Conservation (phyloP, 768 basidiomycete species). For the Boletus subcaerulescens region DNA sequence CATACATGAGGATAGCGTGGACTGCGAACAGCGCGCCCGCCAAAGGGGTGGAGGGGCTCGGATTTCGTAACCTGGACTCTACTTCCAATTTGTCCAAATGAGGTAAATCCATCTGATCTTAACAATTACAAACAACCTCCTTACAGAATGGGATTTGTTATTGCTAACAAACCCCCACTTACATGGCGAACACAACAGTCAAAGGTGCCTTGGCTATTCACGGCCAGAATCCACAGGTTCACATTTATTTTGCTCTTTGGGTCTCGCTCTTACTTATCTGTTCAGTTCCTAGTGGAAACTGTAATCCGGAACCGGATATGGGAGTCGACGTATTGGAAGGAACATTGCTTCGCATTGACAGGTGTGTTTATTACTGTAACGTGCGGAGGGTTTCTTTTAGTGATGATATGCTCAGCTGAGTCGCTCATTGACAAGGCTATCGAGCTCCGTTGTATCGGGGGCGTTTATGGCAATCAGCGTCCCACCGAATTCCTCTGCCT, state of each 20-base stretch:
- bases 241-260: not conserved
- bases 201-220: slow-evolving; percentile 87
- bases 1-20: no score
- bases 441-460: slow-evolving; percentile 77
- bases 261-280: slow-evolving; percentile 18
- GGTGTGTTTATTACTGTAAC: slow-evolving; percentile 45
- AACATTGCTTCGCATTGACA: slow-evolving; percentile 96
- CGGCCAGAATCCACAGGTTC: slow-evolving; percentile 94
- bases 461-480: slow-evolving; percentile 92
- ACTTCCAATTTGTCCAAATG: slow-evolving; percentile 27
- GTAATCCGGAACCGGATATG: slow-evolving; percentile 96
- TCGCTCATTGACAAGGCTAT: slow-evolving; percentile 92
- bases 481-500: slow-evolving; percentile 94
- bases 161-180: not conserved
- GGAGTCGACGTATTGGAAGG: slow-evolving; percentile 95
- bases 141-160: not conserved
- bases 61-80: no score
- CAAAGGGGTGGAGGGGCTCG: no score
- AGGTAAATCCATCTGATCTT: slow-evolving; percentile 19
- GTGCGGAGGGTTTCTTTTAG: not conserved
- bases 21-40: no score
- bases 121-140: slow-evolving; percentile 22
- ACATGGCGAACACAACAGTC: slow-evolving; percentile 93
- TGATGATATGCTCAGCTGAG: slow-evolving; percentile 58
- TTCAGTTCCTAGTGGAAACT: slow-evolving; percentile 89